Base-by-base conservation (phyloP, 768 basidiomycete genomes). In the Termitomyces sp. region DNA sequence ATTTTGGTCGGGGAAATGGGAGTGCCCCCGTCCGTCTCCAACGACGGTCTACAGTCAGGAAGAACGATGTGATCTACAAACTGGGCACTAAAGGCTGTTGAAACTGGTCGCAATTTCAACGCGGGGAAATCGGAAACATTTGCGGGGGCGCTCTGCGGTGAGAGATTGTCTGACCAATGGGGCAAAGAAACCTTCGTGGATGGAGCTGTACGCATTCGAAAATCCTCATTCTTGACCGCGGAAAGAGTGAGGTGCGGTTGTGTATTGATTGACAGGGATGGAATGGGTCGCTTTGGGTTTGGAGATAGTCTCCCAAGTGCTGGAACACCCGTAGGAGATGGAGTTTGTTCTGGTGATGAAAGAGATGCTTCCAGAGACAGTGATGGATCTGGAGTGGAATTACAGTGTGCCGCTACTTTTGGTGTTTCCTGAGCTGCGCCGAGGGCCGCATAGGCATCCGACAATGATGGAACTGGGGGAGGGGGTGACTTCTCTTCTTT, bases 91-190 rank as follows among this genome's bases (percentile, higher is more conserved):
- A 94, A 94, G 47, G 87, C 76, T 1, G 86, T 85, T 25, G 92
- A 93, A 17, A 92, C 78, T 3, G 91, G 91, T 15, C 92, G 83
- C 56, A 94, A 73, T 66, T 83, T 86, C 51, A 94, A 79, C 3
- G 82, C 76, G 11, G 87, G 80, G 67, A 92, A 93, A 56, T 85
- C 83, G 1, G 80, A 73, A 9, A 83, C 78, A 49, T 81, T 77
- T 25, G 89, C 79, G 2, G 90, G 91, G 32, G 89, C 89, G 66
- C 87, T 90, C 64, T 81, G 82, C 1, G 87, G 79, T 31, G 67
- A 59, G 37, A 56, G 57, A 31, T 71, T 67, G 38, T 67, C 65
- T 31, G 66, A 60, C 72, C 76, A 74, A 34, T 73, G 70, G 53
- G 51, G 31, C 8, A 25, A 40, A 11, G 55, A 57, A 17, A 61